phyloP scores from a whole-genome alignment of 2,329 filamentous ascomycete genomes.

The Mycosphaerella arachidis region DNA sequence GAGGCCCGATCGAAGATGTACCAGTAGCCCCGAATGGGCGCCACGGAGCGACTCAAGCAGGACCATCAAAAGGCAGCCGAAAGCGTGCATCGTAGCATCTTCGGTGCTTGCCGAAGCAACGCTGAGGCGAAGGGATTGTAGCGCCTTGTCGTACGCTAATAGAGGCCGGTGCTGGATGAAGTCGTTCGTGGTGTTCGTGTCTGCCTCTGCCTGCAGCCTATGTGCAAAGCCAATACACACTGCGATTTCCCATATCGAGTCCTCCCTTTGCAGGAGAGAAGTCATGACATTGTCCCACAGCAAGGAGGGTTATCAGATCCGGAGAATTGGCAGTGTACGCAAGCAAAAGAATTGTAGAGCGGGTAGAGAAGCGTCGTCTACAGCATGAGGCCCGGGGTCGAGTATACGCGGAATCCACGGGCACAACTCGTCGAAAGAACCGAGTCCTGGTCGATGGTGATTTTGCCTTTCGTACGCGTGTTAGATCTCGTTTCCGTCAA shows the following conservation, averaged over 20 bases:
- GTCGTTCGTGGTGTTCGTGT: not conserved
- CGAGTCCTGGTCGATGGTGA: not conserved
- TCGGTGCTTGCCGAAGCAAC: not conserved
- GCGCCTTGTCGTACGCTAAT: not conserved
- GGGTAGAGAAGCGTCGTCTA: not conserved
- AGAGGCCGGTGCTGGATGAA: not conserved
- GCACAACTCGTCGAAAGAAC: not conserved
- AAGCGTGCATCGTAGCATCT: not conserved
- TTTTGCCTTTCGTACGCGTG: not conserved
- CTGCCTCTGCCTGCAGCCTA: not conserved
- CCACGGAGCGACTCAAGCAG: not conserved
- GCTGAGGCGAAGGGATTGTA: not conserved
- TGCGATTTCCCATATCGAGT: not conserved
- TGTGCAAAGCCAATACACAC: not conserved
- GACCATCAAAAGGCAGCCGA: not conserved
- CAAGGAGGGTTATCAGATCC: not conserved
- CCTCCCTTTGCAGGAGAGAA: not conserved
- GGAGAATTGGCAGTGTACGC: not conserved
- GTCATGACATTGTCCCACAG: not conserved
- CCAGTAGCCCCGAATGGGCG: not conserved
- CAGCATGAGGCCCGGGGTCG: not conserved
- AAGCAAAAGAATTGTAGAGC: not conserved
- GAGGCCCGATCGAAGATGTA: not conserved
- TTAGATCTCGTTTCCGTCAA: not conserved
- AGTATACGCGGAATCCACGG: not conserved